Evolutionary conservation across 768 basidiomycete species (phyloP), one percentile per base, ranked within the genome.

Genomic region (Leccinellum rugosiceps): DNA sequence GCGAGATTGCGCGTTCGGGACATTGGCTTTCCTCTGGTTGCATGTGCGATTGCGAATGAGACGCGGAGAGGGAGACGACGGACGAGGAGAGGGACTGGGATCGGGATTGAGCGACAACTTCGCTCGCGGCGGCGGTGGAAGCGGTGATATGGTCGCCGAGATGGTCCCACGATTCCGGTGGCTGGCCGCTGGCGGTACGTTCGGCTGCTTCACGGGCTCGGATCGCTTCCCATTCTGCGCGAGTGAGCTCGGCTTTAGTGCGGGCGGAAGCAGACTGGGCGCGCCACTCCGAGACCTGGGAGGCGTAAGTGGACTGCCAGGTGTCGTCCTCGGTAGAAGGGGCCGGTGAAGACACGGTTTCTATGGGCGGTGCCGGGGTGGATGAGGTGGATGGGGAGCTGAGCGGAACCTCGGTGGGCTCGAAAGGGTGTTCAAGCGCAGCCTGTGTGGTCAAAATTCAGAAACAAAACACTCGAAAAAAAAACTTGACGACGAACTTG

Each of bases 161-260:
- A 6, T 35, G 47, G 14, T 63, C 69, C 50, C 34, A 63, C 1
- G 55, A 50, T 15, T 71, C 65, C 5, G 60, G 44, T 5, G 64
- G 59, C 56, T 72, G 64, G 3, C 62, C 64, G 32, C 58, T 60
- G 28, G 65, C 56, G 6, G 76, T 71, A 52, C 75, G 75, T 71
- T 88, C 85, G 32, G 75, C 75, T 31, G 76, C 78, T 43, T 72
- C 71, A 5, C 55, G 57, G 13, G 57, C 56, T 7, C 91, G 81
- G 49, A 87, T 75, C 15, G 76, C 75, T 68, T 89, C 90, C 89
- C 88, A 93, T 59, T 79, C 77, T 44, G 79, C 79, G 10, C 90
- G 86, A 70, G 85, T 83, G 59, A 78, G 79, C 75, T 91, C 90
- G 9, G 90, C 87, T 68, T 86, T 90, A 67, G 83, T 77, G 52